Conservation (phyloP, 768 basidiomycete species). For the Boletus sp. region DNA sequence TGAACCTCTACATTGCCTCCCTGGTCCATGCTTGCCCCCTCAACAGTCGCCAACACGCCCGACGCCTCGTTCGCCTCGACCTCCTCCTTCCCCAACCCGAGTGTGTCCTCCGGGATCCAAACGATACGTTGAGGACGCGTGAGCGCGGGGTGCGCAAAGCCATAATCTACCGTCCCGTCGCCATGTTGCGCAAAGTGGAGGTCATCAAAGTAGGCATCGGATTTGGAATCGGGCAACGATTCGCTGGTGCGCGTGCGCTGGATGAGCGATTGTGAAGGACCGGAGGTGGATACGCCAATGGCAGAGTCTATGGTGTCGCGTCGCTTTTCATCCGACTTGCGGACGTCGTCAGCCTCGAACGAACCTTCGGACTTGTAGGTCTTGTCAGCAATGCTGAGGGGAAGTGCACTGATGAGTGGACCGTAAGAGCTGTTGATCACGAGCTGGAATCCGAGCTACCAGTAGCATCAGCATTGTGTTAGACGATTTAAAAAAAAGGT, state of each 20-base stretch:
- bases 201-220: constrained; percentile 14
- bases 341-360: neutral
- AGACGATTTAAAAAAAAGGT: no score
- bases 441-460: constrained; percentile 62
- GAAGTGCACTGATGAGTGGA: constrained; percentile 73
- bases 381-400: constrained; percentile 75
- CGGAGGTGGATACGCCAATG: constrained; percentile 4
- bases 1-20: constrained; percentile 50
- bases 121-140: constrained; percentile 70
- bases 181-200: constrained; percentile 23
- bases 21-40: constrained; percentile 57
- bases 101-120: constrained; percentile 79
- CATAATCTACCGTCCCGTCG: constrained; percentile 44
- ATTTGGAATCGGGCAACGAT: constrained; percentile 2
- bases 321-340: constrained; percentile 16
- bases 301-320: constrained; percentile 13
- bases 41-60: constrained; percentile 50
- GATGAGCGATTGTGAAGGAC: constrained; percentile 2
- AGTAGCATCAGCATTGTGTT: neutral
- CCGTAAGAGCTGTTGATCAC: constrained; percentile 77
- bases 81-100: constrained; percentile 56
- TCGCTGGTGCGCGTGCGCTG: constrained; percentile 1
- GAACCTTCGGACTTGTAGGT: constrained; percentile 39
- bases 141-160: constrained; percentile 87
- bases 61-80: constrained; percentile 49